Evolutionary conservation across 345 rosid species (phyloP), one percentile per base, ranked within the genome.

Genomic region (Excoecaria agallocha): DNA sequence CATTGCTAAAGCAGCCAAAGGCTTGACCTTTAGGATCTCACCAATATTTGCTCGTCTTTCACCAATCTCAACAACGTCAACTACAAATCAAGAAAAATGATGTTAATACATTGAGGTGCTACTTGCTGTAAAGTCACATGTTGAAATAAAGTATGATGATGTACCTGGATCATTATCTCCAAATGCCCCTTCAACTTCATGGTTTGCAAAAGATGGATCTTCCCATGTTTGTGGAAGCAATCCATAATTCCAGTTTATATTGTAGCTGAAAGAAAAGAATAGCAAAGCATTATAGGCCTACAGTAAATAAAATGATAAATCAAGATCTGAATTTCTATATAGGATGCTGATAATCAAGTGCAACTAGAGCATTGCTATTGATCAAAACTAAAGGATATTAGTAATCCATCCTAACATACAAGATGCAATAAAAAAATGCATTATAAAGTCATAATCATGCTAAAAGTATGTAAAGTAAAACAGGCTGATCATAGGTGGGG

Each of bases 161-260:
- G 74, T 78, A 88, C 97, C 96, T 56, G 97, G 97, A 82, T 95
- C 99, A 71, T 93, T 95, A 81, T 95, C 99, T 4, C 99, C 98
- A 50, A 91, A 86, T 37, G 96, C 93, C 30, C 94, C 94, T 75
- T 91, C 98, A 78, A 95, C 94, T 71, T 95, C 97, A 76, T 82
- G 25, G 74, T 95, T 91, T 24, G 96, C 89, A 2, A 82, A 66
- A 72, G 97, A 78, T 63, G 99, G 99, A 81, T 95, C 99, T 84
- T 95, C 99, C 98, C 99, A 95, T 81, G 99, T 95, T 78, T 95
- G 97, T 54, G 97, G 98, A 85, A 93, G 97, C 85, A 95, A 76
- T 63, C 99, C 99, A 81, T 95, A 93, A 82, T 95, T 95, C 99
- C 98, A 93, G 78, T 93, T 85, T 81, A 95, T 95, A 74, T 90